Evolutionary conservation across 139 green algal genomes (phyloP).

Genomic region (Haematococcus lacustris): DNA sequence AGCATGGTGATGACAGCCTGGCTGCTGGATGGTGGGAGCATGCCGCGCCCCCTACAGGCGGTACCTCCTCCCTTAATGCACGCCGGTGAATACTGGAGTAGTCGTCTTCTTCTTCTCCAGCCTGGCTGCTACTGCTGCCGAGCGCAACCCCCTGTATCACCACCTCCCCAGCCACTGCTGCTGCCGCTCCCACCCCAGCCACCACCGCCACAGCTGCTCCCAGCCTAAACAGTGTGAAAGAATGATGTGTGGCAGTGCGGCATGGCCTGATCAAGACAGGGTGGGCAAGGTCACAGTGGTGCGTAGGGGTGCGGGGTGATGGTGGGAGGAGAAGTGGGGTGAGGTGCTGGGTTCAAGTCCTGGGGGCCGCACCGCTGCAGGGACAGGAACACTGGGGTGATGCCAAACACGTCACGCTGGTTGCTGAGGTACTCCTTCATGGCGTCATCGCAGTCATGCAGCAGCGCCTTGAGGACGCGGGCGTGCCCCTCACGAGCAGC

Average conservation of each 20-base stretch:
- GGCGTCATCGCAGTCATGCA: neutral
- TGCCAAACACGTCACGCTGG: slow-evolving; percentile 31
- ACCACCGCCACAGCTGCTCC: neutral
- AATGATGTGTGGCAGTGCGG: neutral
- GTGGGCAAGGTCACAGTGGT: neutral
- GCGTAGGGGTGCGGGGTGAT: neutral
- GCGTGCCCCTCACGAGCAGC: slow-evolving; percentile 23
- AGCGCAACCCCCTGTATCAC: no score
- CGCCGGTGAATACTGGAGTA: no score
- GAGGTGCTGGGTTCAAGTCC: no score
- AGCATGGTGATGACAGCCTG: no score
- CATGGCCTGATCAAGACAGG: neutral
- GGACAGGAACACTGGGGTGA: slow-evolving; percentile 47
- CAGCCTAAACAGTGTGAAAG: neutral
- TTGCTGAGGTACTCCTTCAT: slow-evolving; percentile 35
- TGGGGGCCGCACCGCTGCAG: slow-evolving; percentile 30
- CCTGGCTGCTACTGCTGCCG: no score
- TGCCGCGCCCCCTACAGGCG: no score
- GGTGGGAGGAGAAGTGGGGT: no score
- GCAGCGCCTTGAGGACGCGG: slow-evolving; percentile 21
- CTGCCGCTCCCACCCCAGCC: neutral
- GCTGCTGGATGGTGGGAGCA: no score
- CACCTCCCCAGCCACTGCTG: no score
- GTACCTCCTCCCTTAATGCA: no score
- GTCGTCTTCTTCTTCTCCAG: no score